These are phyloP conservation scores for Acanthochlamys bracteata DNA, from an alignment of 106 monocot species.

Conservation along the genomic window DNA sequence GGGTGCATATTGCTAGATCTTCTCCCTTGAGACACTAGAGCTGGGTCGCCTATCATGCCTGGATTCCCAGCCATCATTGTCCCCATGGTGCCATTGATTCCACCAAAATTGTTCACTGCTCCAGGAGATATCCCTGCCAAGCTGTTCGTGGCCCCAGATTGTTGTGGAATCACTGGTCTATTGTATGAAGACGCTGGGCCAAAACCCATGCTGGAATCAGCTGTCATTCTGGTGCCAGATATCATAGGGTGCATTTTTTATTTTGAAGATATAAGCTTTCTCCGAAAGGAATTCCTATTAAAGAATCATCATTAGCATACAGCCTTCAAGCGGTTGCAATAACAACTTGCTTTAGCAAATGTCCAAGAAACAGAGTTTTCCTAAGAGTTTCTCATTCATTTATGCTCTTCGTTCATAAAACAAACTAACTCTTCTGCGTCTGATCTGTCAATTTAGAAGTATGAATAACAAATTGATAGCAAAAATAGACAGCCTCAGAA, in stretches of 20 bases:
- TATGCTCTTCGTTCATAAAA: too few relatives aligned
- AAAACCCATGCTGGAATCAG: constrained; percentile 63
- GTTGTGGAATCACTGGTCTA: constrained; percentile 56
- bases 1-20: constrained; percentile 18
- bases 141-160: constrained; percentile 34
- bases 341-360: too few relatives aligned
- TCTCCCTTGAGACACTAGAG: constrained; percentile 18
- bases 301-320: not conserved
- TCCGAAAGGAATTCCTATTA: not conserved
- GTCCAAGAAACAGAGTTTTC: too few relatives aligned
- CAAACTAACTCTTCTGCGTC: too few relatives aligned
- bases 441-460: too few relatives aligned
- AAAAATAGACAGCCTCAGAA: too few relatives aligned
- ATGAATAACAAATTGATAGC: too few relatives aligned
- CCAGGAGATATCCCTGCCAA: constrained; percentile 22
- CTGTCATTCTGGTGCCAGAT: constrained; percentile 30
- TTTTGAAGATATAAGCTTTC: not conserved
- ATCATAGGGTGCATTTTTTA: not conserved
- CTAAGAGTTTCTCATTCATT: too few relatives aligned
- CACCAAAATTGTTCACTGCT: constrained; percentile 20
- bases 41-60: constrained; percentile 17
- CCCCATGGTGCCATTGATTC: constrained; percentile 13
- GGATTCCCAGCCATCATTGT: constrained; percentile 24
- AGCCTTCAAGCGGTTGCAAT: too few relatives aligned
- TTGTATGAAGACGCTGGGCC: constrained; percentile 41